These are phyloP conservation scores for Cordyceps militaris DNA, from an alignment of 2,329 filamentous ascomycete species.

Conservation along the genomic window DNA sequence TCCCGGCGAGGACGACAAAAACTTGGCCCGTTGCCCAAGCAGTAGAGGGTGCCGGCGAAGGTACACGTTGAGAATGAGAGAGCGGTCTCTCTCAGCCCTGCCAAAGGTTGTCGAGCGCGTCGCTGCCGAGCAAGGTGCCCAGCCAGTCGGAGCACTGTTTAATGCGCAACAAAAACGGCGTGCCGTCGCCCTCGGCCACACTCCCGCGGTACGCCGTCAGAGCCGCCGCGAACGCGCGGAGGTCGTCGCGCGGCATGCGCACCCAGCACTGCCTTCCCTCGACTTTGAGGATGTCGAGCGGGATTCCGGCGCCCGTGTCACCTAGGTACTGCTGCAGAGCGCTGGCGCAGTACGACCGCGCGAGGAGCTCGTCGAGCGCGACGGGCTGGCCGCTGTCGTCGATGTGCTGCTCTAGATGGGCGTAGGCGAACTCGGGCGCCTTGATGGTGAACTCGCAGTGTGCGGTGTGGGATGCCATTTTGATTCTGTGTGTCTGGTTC, in stretches of 20 bases:
- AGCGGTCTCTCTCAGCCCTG: conserved; percentile 15
- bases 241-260: conserved; percentile 54
- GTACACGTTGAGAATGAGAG: neutral
- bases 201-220: conserved; percentile 57
- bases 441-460: conserved; percentile 38
- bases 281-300: conserved; percentile 63
- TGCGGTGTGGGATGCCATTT: neutral
- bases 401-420: conserved; percentile 40
- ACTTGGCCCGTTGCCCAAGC: neutral
- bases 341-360: conserved; percentile 54
- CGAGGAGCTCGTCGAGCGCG: conserved; percentile 53
- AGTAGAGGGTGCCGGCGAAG: neutral
- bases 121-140: conserved; percentile 48
- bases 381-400: conserved; percentile 23
- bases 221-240: conserved; percentile 53
- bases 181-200: conserved; percentile 28
- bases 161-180: conserved; percentile 47
- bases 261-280: conserved; percentile 53
- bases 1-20: neutral
- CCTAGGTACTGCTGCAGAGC: conserved; percentile 66
- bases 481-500: neutral
- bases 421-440: conserved; percentile 48
- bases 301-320: conserved; percentile 56
- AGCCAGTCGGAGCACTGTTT: conserved; percentile 58
- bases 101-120: conserved; percentile 38